A percentile compares a stretch with the other conserved stretches of the same genome.
These are phyloP conservation scores for Eucalyptus virginea DNA, from an alignment of 345 rosid species.

Conservation along the genomic window DNA sequence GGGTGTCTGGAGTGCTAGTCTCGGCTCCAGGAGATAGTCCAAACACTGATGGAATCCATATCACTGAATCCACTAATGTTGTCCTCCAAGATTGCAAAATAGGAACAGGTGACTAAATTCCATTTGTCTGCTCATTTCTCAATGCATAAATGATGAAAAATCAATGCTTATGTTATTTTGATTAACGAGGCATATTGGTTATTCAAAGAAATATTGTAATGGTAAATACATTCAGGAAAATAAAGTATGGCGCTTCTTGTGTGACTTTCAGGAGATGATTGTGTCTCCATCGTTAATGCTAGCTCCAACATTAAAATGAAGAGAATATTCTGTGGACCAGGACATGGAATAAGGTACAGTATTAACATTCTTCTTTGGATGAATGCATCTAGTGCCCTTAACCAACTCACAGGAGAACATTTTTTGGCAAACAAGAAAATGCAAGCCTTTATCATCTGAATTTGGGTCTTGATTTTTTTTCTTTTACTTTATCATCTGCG, in stretches of 20 bases:
- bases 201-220: background rate
- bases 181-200: background rate
- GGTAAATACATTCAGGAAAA: background rate
- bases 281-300: constrained; percentile 80
- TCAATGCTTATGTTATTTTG: background rate
- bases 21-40: constrained; percentile 92
- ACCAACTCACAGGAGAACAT: background rate
- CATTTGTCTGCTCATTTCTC: background rate
- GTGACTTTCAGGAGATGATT: constrained; percentile 74
- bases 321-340: constrained; percentile 84
- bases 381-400: background rate
- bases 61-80: constrained; percentile 68
- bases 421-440: background rate
- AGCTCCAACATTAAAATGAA: constrained; percentile 81
- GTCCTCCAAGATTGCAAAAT: constrained; percentile 79
- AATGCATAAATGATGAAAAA: background rate
- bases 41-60: constrained; percentile 94
- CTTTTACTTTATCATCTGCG: background rate
- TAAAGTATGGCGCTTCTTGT: background rate
- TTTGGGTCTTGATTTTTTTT: background rate
- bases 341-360: constrained; percentile 90
- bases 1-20: constrained; percentile 50
- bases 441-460: background rate
- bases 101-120: constrained; percentile 67
- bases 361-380: background rate